Base-by-base conservation (phyloP, 208 protist species). In the Vickermania spadyakhi region DNA sequence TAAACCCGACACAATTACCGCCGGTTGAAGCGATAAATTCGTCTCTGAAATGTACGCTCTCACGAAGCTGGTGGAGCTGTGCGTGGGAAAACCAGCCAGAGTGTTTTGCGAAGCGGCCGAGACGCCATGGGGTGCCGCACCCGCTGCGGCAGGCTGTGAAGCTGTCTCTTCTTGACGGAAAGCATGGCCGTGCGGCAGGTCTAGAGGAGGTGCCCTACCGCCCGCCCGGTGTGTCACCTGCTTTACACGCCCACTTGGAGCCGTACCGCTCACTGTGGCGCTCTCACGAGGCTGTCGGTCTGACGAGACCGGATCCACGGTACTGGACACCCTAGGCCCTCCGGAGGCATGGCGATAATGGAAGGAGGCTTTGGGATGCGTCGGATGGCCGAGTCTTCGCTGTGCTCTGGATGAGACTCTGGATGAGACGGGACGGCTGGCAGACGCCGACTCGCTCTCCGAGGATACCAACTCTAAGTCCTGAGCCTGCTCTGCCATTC, bases 1-100 rank as follows among this genome's bases (percentile, higher is more conserved):
- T 25, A 87, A 75, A 1, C 72, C 72, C 2, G 70, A 77, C 30
- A 93, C 86, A 53, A 83, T 68, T 29, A 93, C 42, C 23, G 86
- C 83, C 1, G 86, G 86, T 54, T 75, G 63, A 30, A 82, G 68
- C 57, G 71, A 70, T n/a, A 93, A 67, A 45, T 68, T 84, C 29
- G 79, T 70, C 66, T 93, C 86, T 23, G 72, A 78, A 49, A 93
- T 75, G 66, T 93, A 93, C 11, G 82, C 86, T 59, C 86, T 81
- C 18, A 93, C 86, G 62, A 93, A 93, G 29, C 76, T 85, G 21
- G 86, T 93, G 5, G 81, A 71, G 70, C 86, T 93, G 68, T 79
- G 85, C 7, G 79, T 77, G 0, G 81, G 81, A 14, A 93, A 58
- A 18, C 60, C 64, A 23, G 76, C 70, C 26, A 75, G 65, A 3